These are phyloP conservation scores for Orbilia oligospora DNA, from an alignment of 2,329 filamentous ascomycete genomes.

Conservation along the genomic window DNA sequence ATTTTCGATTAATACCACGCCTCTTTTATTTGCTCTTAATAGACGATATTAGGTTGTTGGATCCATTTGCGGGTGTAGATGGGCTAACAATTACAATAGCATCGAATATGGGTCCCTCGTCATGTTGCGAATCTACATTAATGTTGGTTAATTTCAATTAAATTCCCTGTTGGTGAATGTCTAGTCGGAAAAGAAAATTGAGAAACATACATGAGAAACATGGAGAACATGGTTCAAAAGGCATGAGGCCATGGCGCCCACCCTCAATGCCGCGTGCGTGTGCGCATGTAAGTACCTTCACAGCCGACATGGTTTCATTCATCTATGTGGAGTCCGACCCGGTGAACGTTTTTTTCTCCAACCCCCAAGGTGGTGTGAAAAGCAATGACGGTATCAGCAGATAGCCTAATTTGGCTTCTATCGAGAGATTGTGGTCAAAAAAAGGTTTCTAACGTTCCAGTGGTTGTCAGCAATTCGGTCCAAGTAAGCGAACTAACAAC, in stretches of 20 bases:
- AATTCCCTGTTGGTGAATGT: conserved; percentile 13
- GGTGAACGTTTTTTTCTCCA: conserved; percentile 3
- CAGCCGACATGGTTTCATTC: conserved; percentile 48
- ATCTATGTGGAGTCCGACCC: conserved; percentile 46
- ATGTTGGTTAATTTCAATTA: conserved; percentile 30
- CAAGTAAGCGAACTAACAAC: conserved; percentile 3
- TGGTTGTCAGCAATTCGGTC: conserved; percentile 6
- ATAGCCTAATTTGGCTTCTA: conserved; percentile 43
- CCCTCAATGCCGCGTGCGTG: conserved; percentile 54
- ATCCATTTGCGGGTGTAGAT: conserved; percentile 13
- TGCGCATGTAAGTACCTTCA: conserved; percentile 41
- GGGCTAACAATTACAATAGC: conserved; percentile 7
- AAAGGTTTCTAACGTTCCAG: conserved; percentile 12
- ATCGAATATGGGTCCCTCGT: conserved; percentile 2
- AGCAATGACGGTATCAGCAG: conserved; percentile 45
- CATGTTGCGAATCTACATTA: neutral
- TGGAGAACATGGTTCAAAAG: conserved; percentile 50
- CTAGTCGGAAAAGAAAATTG: conserved; percentile 31
- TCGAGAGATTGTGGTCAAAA: conserved; percentile 41
- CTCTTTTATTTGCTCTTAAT: conserved; percentile 48
- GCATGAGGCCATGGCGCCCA: conserved; percentile 54
- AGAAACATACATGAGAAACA: conserved; percentile 54
- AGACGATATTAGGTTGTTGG: conserved; percentile 32
- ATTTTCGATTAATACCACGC: conserved; percentile 46
- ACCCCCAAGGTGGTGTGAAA: conserved; percentile 25